phyloP scores from a whole-genome alignment of 148 eudicot species.

The Fallopia convolvulus region DNA sequence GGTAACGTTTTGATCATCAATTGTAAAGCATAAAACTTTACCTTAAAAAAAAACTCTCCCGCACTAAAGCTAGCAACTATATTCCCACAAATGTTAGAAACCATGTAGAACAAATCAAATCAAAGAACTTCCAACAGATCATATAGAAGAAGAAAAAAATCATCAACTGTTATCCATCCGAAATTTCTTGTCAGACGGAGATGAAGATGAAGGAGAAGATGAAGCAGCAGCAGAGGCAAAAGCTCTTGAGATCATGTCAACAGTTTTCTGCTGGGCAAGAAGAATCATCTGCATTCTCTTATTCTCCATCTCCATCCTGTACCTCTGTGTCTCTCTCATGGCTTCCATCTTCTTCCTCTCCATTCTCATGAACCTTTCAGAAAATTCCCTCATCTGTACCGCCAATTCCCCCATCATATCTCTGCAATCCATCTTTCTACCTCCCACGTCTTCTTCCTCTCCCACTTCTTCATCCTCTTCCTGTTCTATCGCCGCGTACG shows the following conservation, averaged over 20 bases:
- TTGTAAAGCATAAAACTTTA: neutral
- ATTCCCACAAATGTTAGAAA: slow-evolving; percentile 2
- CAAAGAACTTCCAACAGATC: neutral
- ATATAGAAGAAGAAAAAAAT: neutral
- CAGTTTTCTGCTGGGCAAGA: slow-evolving; percentile 48
- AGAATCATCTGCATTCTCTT: slow-evolving; percentile 64
- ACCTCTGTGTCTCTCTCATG: slow-evolving; percentile 53
- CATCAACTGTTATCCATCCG: neutral
- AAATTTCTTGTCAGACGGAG: slow-evolving; percentile 3
- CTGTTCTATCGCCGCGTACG: slow-evolving; percentile 14
- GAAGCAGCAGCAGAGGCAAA: slow-evolving; percentile 18
- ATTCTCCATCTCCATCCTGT: slow-evolving; percentile 71
- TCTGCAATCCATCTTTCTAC: slow-evolving; percentile 6
- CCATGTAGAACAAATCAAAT: neutral
- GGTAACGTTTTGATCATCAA: neutral
- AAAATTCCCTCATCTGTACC: slow-evolving; percentile 48
- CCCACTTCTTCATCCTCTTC: slow-evolving; percentile 23
- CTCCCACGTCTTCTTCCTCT: slow-evolving; percentile 19
- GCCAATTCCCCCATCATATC: slow-evolving; percentile 35
- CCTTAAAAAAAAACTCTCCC: neutral
- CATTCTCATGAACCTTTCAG: slow-evolving; percentile 49
- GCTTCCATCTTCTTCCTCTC: slow-evolving; percentile 72
- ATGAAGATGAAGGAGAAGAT: neutral
- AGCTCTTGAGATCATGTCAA: slow-evolving; percentile 43
- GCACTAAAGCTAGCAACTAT: neutral